These are phyloP conservation scores for Parafenestella ontariensis DNA, from an alignment of 2,329 filamentous ascomycete species.

Conservation along the genomic window DNA sequence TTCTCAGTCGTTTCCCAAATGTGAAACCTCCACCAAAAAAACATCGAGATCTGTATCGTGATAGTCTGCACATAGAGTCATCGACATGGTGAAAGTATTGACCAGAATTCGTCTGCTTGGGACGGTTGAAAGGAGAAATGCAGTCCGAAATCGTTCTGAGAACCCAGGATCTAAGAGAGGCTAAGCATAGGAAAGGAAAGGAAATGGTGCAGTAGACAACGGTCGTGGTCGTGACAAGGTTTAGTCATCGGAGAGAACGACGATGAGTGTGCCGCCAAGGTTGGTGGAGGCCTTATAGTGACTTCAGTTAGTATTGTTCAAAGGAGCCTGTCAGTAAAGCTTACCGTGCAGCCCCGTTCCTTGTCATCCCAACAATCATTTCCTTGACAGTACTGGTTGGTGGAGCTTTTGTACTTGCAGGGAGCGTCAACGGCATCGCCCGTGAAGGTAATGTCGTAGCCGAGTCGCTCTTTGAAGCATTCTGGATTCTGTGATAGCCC, in stretches of 20 bases:
- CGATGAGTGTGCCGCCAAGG: constrained; percentile 30
- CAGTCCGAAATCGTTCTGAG: constrained; percentile 3
- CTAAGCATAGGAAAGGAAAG: constrained; percentile 1
- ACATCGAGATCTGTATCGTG: constrained; percentile 25
- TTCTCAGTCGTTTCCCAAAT: constrained; percentile 10
- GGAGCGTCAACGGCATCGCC: constrained; percentile 66
- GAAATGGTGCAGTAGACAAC: too few species aligned
- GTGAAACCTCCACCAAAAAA: constrained; percentile 30
- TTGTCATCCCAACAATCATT: constrained; percentile 53
- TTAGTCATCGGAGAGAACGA: constrained; percentile 38
- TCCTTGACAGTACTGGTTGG: constrained; percentile 67
- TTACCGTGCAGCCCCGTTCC: constrained; percentile 79
- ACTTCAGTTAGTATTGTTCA: neutral
- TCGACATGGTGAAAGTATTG: constrained; percentile 31
- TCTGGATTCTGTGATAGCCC: constrained; percentile 86
- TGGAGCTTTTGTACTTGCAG: constrained; percentile 68
- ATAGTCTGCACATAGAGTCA: neutral
- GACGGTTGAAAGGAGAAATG: neutral
- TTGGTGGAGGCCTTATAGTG: constrained; percentile 28
- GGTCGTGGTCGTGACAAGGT: neutral
- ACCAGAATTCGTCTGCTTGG: constrained; percentile 17
- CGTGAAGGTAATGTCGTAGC: constrained; percentile 79
- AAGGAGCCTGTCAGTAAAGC: constrained; percentile 35
- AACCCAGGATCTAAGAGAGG: constrained; percentile 6
- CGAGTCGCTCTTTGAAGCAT: constrained; percentile 70